Conservation (phyloP, 257 asterid species). For the Rhazya stricta region DNA sequence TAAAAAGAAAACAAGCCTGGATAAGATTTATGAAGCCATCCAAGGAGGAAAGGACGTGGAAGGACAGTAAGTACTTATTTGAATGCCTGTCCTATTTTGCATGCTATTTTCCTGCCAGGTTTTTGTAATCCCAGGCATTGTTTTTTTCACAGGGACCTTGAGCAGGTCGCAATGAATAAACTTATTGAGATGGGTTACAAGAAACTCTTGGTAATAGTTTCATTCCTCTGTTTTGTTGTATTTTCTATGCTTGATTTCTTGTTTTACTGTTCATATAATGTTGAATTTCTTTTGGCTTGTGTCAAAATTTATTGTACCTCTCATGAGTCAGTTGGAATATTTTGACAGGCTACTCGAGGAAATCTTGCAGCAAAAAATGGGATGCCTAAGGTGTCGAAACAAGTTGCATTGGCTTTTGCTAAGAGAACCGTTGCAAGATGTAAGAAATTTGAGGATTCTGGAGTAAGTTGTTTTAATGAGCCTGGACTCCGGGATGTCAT, state of each 20-base stretch:
- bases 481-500: slow-evolving; percentile 64
- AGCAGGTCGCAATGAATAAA: slow-evolving; percentile 73
- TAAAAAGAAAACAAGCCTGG: slow-evolving; percentile 59
- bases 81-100: neutral
- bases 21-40: slow-evolving; percentile 46
- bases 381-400: slow-evolving; percentile 72
- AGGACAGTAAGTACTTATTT: slow-evolving; percentile 47
- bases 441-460: slow-evolving; percentile 60
- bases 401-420: slow-evolving; percentile 68
- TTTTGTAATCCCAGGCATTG: slow-evolving; percentile 1
- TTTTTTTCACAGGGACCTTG: slow-evolving; percentile 66
- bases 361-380: slow-evolving; percentile 74
- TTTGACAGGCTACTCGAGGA: slow-evolving; percentile 82
- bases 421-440: slow-evolving; percentile 76
- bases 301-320: neutral
- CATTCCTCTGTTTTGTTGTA: slow-evolving; percentile 14
- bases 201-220: slow-evolving; percentile 67
- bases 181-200: slow-evolving; percentile 75
- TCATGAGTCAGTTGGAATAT: slow-evolving; percentile 21
- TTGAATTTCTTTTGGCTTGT: neutral
- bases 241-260: neutral
- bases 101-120: neutral
- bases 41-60: slow-evolving; percentile 48
- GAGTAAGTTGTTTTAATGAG: slow-evolving; percentile 75
- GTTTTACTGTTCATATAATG: neutral